Base-by-base conservation (phyloP, 495 filamentous ascomycete species). In the Lichenothelia convexa region DNA sequence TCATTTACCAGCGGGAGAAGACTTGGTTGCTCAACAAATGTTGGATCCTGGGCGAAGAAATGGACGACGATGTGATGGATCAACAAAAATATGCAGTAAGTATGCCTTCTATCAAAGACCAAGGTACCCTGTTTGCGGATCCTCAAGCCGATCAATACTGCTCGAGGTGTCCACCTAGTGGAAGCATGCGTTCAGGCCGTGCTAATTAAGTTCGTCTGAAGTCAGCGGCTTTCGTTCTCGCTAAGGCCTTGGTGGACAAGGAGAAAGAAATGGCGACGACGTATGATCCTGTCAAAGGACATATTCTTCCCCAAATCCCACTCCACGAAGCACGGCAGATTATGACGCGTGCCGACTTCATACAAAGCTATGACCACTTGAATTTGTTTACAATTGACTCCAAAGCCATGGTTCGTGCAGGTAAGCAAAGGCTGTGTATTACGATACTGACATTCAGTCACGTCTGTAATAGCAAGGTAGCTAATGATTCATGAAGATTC, bases 31-130 rank as follows among this genome's bases (percentile, higher is more conserved):
- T 94, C 30, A 94, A 92, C 57, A 41, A 53, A 75, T 93, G 85
- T 56, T 84, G 86, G 71, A 91, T 95, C 41, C 70, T 97, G 7
- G 89, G 89, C 12, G 61, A 54, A 29, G 80, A 82, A 43, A 94
- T 94, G 86, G 89, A 97, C 46, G 89, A 97, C 59, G 89, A 97
- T 57, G 89, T 94, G 26, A 95, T 97, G 89, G 84, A 95, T 49
- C 78, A 94, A 57, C 89, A 95, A 45, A 97, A 97, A 52, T 89
- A 78, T 59, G 78, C 87, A 21, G 77, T 83, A 56, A 55, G 75
- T 63, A n/a, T n/a, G n/a, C n/a, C n/a, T n/a, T n/a, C n/a, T n/a
- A n/a, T n/a, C n/a, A n/a, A n/a, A n/a, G n/a, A n/a, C n/a, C n/a
- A n/a, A n/a, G n/a, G n/a, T n/a, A n/a, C n/a, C n/a, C n/a, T n/a